phyloP scores from a whole-genome alignment of 2,329 filamentous ascomycete genomes.

The Cladosporium sp. region DNA sequence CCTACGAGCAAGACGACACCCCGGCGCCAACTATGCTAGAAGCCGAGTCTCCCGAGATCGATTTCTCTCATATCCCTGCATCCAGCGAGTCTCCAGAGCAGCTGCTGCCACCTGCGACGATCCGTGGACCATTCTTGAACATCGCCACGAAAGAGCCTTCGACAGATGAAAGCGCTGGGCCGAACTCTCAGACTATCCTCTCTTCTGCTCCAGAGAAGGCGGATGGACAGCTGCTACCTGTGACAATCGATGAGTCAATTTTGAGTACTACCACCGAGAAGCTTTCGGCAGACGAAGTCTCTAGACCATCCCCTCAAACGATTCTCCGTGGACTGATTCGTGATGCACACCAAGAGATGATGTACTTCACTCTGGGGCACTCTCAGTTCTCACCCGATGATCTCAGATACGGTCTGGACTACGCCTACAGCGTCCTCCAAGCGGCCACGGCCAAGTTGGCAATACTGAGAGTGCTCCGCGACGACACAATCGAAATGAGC shows the following conservation, averaged over 20 bases:
- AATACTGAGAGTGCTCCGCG: not conserved
- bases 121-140: not conserved
- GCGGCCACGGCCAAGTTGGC: not conserved
- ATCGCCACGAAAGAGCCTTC: not conserved
- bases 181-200: too few species aligned
- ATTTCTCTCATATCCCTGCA: not conserved
- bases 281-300: not conserved
- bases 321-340: slow-evolving; percentile 3
- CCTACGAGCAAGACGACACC: not conserved
- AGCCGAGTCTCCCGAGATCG: not conserved
- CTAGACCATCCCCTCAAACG: not conserved
- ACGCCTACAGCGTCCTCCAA: not conserved
- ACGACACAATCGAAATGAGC: not conserved
- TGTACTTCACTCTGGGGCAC: slow-evolving; percentile 3
- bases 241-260: not conserved
- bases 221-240: not conserved
- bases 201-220: not conserved
- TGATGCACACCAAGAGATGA: not conserved
- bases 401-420: not conserved
- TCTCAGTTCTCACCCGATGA: not conserved
- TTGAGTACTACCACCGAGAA: not conserved
- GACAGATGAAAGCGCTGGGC: not conserved
- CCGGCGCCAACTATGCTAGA: too few species aligned
- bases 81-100: not conserved
- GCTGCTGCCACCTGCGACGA: not conserved